These are phyloP conservation scores for Yarrowia bubula DNA, from an alignment of 805 yeast species.

Conservation along the genomic window DNA sequence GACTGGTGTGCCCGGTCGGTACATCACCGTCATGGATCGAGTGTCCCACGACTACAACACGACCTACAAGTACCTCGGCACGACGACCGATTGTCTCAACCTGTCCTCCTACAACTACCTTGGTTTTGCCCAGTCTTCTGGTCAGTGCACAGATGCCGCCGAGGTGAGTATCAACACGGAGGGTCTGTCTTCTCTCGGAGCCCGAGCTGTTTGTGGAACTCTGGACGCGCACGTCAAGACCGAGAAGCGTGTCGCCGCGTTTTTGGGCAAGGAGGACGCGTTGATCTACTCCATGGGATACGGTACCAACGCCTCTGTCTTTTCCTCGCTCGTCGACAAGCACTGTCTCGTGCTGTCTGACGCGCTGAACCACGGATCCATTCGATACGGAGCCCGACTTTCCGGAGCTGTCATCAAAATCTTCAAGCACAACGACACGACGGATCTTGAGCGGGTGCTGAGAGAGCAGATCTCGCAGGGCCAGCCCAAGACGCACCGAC, in stretches of 20 bases:
- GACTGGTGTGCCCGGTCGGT: constrained; percentile 97
- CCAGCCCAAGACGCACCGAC: constrained; percentile 92
- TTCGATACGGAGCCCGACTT: constrained; percentile 88
- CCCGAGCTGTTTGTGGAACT: constrained; percentile 73
- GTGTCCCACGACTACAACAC: constrained; percentile 61
- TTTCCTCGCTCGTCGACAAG: constrained; percentile 77
- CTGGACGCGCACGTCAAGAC: constrained; percentile 70
- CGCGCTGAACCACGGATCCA: constrained; percentile 92
- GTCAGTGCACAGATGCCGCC: constrained; percentile 82
- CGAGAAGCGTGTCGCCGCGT: constrained; percentile 74
- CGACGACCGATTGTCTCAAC: constrained; percentile 74
- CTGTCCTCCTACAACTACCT: constrained; percentile 88
- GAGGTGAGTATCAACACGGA: constrained; percentile 58
- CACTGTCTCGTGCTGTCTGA: constrained; percentile 91
- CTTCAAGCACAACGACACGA: constrained; percentile 89
- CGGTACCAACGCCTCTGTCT: constrained; percentile 88
- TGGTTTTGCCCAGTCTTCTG: constrained; percentile 95
- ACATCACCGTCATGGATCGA: constrained; percentile 77
- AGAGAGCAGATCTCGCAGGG: constrained; percentile 89
- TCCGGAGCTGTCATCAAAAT: constrained; percentile 92
- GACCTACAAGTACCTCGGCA: constrained; percentile 71
- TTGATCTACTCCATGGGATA: constrained; percentile 90
- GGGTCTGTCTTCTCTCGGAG: constrained; percentile 78
- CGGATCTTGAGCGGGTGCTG: constrained; percentile 66
- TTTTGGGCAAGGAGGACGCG: constrained; percentile 88